Percentiles rank a stretch among this genome's conserved stretches.
Conservation (phyloP, 805 yeast species). For the Myxozyma kluyveri region DNA sequence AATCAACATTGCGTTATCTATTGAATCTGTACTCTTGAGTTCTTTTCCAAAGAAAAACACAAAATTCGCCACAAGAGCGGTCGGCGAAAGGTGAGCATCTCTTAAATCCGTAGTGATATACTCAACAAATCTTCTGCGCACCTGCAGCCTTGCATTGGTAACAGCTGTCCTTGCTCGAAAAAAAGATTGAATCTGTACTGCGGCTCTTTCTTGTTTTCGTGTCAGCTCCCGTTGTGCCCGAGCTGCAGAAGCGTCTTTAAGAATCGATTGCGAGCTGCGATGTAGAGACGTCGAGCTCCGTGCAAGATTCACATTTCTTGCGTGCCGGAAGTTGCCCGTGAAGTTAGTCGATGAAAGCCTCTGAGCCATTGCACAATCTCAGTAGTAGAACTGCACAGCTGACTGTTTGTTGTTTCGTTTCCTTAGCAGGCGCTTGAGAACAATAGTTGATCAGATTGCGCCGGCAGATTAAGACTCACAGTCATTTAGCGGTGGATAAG, state of each 20-base stretch:
- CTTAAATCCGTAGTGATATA: background rate
- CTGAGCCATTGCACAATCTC: too few relatives aligned
- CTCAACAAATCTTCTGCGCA: constrained; percentile 14
- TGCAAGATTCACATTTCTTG: constrained; percentile 64
- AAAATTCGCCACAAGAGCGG: constrained; percentile 11
- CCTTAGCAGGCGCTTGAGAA: too few relatives aligned
- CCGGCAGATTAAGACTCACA: too few relatives aligned
- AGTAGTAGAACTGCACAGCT: background rate
- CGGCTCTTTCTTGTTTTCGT: constrained; percentile 51
- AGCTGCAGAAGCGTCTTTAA: constrained; percentile 66
- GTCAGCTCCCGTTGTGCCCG: constrained; percentile 62
- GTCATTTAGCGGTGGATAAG: too few relatives aligned
- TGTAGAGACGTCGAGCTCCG: constrained; percentile 41
- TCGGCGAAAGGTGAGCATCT: background rate
- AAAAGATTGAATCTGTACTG: constrained; percentile 48
- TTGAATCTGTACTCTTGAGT: constrained; percentile 1
- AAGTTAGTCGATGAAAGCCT: constrained; percentile 45
- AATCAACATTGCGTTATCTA: constrained; percentile 9
- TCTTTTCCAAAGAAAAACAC: constrained; percentile 20
- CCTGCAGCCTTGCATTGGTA: constrained; percentile 7
- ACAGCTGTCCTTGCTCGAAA: constrained; percentile 23
- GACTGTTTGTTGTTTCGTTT: too few relatives aligned
- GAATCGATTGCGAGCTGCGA: constrained; percentile 41
- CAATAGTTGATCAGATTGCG: too few relatives aligned
- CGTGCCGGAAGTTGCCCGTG: constrained; percentile 60